Evolutionary conservation across 768 basidiomycete genomes (phyloP), one percentile per base, ranked within the genome.

Genomic region (Russula sp.): DNA sequence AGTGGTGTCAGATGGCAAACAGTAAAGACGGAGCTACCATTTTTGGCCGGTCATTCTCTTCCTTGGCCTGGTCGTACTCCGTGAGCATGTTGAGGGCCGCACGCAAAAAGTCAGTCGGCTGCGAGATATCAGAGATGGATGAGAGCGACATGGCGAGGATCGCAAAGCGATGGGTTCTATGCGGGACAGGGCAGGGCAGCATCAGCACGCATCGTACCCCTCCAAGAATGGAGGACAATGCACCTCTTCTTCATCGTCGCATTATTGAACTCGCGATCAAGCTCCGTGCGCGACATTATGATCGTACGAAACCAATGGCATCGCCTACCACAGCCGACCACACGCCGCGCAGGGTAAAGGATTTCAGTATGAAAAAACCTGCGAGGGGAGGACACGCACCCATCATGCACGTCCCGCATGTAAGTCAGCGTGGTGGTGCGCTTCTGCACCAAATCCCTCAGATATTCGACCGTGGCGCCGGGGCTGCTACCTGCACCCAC

Each of bases 271-370:
- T 82, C 83, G 55, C 79, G 82, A 61, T 90, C 87, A 4, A 94
- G 82, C 58, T 93, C 93, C 18, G 77, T 69, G 53, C 82, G 83
- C 59, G 87, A 85, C 69, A 94, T 82, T 70, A 89, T 80, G 68
- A 94, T 85, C 13, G 93, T 94, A 72, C 92, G 89, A 70, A 91
- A 91, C 91, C 91, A 93, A 71, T 91, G 87, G 66, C 85, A 86
- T 59, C 84, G 85, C 57, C 91, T 93, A 70, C 2, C 47, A 34
- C 13, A 48, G 85, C 59, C 91, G 92, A 70, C 1, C 45, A 45
- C 8, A 35, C 31, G 3, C 18, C 11, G 6, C 6, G 22, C 1
- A 4, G 16, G 5, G 31, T 11, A 49, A 3, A 45, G 44, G 20
- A 13, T 53, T 54, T 51, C 56, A 58, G 51, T 8, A 45, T 16